Conservation (phyloP, 495 filamentous ascomycete species). For the Aspergillus biplanus region DNA sequence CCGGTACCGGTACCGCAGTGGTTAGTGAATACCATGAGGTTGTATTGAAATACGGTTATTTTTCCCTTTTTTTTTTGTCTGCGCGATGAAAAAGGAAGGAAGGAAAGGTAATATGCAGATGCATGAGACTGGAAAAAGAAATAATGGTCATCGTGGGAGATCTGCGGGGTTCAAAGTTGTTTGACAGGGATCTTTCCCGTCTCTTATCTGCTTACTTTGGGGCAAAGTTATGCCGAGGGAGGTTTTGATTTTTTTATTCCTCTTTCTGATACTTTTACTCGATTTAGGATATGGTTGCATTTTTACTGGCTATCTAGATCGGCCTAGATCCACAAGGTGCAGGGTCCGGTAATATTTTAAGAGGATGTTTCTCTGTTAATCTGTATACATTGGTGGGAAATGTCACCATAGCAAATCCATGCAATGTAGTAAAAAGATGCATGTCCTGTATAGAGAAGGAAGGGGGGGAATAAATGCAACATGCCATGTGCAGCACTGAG, state of each 20-base stretch:
- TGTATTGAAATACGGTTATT: not conserved
- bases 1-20: too few relatives aligned
- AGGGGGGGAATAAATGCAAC: not conserved
- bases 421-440: not conserved
- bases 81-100: not conserved
- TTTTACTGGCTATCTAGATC: not conserved
- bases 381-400: constrained; percentile 3
- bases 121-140: not conserved
- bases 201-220: too few relatives aligned
- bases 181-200: too few relatives aligned
- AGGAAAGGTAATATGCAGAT: not conserved
- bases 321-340: not conserved
- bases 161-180: not conserved
- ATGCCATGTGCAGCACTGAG: not conserved
- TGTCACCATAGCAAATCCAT: not conserved
- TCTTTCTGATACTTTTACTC: not conserved
- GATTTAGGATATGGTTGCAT: not conserved
- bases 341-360: not conserved
- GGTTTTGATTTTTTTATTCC: too few relatives aligned
- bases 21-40: too few relatives aligned
- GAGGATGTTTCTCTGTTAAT: constrained; percentile 1
- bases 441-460: constrained; percentile 7
- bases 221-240: too few relatives aligned
- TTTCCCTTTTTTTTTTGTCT: not conserved
- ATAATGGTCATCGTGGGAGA: not conserved